Percentiles rank a stretch among this genome's conserved stretches.
phyloP scores from a whole-genome alignment of 192 early-diverging fungal genomes.

The Coemansia sp. region DNA sequence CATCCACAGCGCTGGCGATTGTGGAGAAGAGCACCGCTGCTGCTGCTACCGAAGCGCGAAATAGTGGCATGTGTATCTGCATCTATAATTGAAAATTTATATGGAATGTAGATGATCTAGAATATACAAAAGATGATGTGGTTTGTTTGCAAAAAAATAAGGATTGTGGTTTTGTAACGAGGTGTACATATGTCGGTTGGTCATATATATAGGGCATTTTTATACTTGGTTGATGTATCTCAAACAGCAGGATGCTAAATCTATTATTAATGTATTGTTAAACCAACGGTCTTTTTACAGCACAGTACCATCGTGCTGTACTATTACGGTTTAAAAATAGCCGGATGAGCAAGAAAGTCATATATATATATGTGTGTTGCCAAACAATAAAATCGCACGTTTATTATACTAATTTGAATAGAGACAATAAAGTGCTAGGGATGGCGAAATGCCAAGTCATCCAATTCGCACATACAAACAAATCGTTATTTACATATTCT shows the following conservation, averaged over 20 bases:
- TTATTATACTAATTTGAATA: neutral
- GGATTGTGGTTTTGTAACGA: too few relatives aligned
- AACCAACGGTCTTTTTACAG: neutral
- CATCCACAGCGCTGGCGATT: neutral
- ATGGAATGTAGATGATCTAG: too few relatives aligned
- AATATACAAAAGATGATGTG: too few relatives aligned
- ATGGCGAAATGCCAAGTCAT: neutral
- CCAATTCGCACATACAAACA: too few relatives aligned
- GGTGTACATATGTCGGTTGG: too few relatives aligned
- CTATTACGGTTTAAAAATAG: neutral
- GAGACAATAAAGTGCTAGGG: neutral
- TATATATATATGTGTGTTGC: too few relatives aligned
- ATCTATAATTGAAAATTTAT: neutral
- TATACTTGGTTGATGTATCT: too few relatives aligned
- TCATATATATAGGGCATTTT: too few relatives aligned
- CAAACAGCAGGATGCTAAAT: neutral
- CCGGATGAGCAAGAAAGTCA: neutral
- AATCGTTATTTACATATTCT: too few relatives aligned
- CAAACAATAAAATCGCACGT: neutral
- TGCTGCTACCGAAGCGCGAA: neutral
- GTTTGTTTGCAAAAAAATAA: too few relatives aligned
- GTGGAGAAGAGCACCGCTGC: neutral
- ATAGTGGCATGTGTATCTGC: neutral
- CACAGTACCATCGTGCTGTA: neutral
- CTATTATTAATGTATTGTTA: neutral